Base-by-base conservation (phyloP, 805 yeast species). In the Metschnikowia shivogae region DNA sequence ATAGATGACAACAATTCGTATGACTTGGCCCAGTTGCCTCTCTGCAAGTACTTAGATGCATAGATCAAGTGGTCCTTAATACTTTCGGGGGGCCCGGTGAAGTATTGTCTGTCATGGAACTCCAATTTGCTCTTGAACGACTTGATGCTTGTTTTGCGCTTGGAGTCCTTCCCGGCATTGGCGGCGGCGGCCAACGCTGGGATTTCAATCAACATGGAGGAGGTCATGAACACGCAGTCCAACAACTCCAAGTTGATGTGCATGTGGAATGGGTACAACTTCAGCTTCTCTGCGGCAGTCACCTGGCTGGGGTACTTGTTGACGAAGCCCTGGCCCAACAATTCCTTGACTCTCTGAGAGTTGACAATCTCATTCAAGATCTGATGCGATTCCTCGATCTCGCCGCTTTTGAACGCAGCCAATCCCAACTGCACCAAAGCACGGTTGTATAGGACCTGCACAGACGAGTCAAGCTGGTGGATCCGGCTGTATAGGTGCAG, bases 31-130 rank as follows among this genome's bases (percentile, higher is more conserved):
- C 99, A 93, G 62, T 92, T 88, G 55, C 97, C 97, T 57, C 78
- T 78, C 63, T 86, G 87, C 66, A 93, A 80, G 28, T 88, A 81
- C 68, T 83, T 83, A 34, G 97, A 95, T 39, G 97, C 96, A 65
- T 86, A 87, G 77, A 92, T 83, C 57, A 93, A 84, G 68, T 80
- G 87, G 66, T 93, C 99, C 60, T 95, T 84, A 37, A 95, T 86
- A 65, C 90, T 88, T 71, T 93, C 99, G 44, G 98, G 96, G 39
- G 99, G 99, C 36, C 98, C 99, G 52, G 89, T 88, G 76, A 92
- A 93, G 46, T 85, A 85, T 67, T 90, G 96, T 68, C 92, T 85
- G 63, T 90, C 97, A 62, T 87, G 89, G 73, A 84, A 86, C 64
- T 93, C 98, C 55, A 93, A 77, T 65, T 86, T 80, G 63, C 95